phyloP scores from a whole-genome alignment of 2,329 filamentous ascomycete species.

The Lasiodiplodia sp. region DNA sequence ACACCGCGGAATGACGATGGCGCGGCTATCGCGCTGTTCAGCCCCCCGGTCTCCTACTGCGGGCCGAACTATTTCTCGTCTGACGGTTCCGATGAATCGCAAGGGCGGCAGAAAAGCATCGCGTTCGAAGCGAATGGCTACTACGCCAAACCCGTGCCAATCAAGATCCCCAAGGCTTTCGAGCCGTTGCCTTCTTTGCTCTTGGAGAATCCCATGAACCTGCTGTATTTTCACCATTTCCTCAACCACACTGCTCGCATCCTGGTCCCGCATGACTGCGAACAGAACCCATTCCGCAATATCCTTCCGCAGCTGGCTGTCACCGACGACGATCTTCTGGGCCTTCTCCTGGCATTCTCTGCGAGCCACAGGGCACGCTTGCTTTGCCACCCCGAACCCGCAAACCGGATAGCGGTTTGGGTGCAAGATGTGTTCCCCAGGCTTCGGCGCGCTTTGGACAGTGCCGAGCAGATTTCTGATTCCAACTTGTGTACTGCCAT shows the following conservation, averaged over 20 bases:
- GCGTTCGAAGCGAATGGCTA: conserved; percentile 69
- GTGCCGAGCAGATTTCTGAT: conserved; percentile 71
- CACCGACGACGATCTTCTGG: conserved; percentile 73
- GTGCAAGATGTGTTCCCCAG: conserved; percentile 80
- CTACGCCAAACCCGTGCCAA: conserved; percentile 72
- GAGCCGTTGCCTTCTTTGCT: conserved; percentile 65
- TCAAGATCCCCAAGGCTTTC: conserved; percentile 66
- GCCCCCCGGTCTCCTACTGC: conserved; percentile 41
- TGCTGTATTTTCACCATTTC: conserved; percentile 77
- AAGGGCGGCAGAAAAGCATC: conserved; percentile 54
- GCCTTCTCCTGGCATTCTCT: conserved; percentile 80
- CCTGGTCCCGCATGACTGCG: conserved; percentile 67
- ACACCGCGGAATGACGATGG: conserved; percentile 74
- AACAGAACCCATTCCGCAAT: conserved; percentile 65
- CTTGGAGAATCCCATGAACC: conserved; percentile 77
- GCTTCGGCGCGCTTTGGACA: conserved; percentile 70
- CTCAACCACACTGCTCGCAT: conserved; percentile 80
- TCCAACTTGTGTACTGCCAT: conserved; percentile 81
- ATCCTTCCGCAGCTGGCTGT: conserved; percentile 73
- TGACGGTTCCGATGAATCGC: conserved; percentile 41
- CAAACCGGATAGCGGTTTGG: conserved; percentile 79
- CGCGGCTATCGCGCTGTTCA: conserved; percentile 64
- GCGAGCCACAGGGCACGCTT: conserved; percentile 83
- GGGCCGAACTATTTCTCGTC: conserved; percentile 30
- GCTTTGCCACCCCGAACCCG: conserved; percentile 75